These are phyloP conservation scores for Saccharomycopsis sp. DNA, from an alignment of 805 yeast species.

Conservation along the genomic window DNA sequence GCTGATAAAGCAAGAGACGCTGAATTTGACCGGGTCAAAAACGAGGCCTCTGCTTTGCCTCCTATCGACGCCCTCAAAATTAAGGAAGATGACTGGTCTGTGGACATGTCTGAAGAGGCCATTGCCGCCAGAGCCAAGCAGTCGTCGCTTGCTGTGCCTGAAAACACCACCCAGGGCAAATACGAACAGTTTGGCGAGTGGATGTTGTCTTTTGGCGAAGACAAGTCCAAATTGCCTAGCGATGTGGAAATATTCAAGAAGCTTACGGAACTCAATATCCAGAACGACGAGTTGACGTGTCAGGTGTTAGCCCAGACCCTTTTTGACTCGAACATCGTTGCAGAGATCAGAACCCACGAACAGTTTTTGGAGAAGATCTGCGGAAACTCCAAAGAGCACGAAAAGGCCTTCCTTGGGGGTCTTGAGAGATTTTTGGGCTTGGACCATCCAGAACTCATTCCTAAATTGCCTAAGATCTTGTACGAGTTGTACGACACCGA, in stretches of 20 bases:
- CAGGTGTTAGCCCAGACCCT: slow-evolving; percentile 90
- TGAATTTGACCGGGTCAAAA: slow-evolving; percentile 37
- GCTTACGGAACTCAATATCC: slow-evolving; percentile 71
- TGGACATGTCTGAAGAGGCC: slow-evolving; percentile 22
- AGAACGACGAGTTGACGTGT: slow-evolving; percentile 64
- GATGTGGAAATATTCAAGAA: slow-evolving; percentile 92
- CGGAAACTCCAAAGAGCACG: slow-evolving; percentile 51
- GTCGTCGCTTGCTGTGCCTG: slow-evolving; percentile 53
- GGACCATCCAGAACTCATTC: slow-evolving; percentile 65
- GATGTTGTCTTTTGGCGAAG: slow-evolving; percentile 35
- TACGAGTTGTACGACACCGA: slow-evolving; percentile 79
- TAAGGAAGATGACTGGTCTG: slow-evolving; percentile 21
- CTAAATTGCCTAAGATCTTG: slow-evolving; percentile 72
- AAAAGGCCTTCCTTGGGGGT: slow-evolving; percentile 91
- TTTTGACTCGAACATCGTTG: slow-evolving; percentile 68
- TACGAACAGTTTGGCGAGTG: slow-evolving; percentile 26
- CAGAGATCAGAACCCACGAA: slow-evolving; percentile 54
- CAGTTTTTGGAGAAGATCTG: slow-evolving; percentile 80
- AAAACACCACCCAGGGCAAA: slow-evolving; percentile 55
- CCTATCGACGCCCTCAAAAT: slow-evolving; percentile 1
- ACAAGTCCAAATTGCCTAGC: slow-evolving; percentile 55
- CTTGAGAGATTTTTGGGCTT: slow-evolving; percentile 88
- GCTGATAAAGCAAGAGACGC: slow-evolving; percentile 39
- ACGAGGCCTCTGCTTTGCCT: slow-evolving; percentile 30
- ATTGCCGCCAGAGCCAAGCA: slow-evolving; percentile 20